Evolutionary conservation across 768 basidiomycete genomes (phyloP).

Genomic region (Mycena latifolia): DNA sequence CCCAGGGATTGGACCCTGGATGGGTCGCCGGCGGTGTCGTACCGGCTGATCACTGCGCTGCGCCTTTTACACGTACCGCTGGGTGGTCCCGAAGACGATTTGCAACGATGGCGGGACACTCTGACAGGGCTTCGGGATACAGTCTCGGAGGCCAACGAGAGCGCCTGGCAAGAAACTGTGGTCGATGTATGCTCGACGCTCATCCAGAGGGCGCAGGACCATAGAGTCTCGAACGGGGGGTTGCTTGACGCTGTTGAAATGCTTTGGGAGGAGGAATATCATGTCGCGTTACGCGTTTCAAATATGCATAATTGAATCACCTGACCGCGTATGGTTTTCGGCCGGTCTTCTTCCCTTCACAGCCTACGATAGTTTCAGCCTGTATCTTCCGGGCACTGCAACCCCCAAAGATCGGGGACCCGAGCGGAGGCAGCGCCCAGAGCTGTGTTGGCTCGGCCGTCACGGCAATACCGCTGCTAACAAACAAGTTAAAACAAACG

Average conservation of each 20-base stretch:
- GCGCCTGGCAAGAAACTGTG: conserved; percentile 58
- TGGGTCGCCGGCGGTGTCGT: conserved; percentile 73
- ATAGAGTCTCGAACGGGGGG: conserved; percentile 40
- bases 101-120: conserved; percentile 68
- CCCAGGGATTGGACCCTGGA: conserved; percentile 87
- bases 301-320: conserved; percentile 15
- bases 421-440: no score
- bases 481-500: not conserved
- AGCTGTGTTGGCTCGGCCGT: not conserved
- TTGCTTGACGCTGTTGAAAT: conserved; percentile 53
- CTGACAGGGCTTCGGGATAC: conserved; percentile 57
- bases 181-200: conserved; percentile 53
- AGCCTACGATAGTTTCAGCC: no score
- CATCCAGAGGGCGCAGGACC: conserved; percentile 46
- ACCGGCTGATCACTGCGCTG: conserved; percentile 79
- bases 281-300: conserved; percentile 52
- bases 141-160: conserved; percentile 64
- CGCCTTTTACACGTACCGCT: conserved; percentile 65
- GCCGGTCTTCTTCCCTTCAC: no score
- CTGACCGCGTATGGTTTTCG: not conserved
- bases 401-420: no score
- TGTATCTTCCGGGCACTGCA: no score
- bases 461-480: not conserved
- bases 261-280: conserved; percentile 73
- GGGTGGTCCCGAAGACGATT: conserved; percentile 41